Evolutionary conservation across 169 alveolate genomes (phyloP).

Genomic region (Babesia caballi): DNA sequence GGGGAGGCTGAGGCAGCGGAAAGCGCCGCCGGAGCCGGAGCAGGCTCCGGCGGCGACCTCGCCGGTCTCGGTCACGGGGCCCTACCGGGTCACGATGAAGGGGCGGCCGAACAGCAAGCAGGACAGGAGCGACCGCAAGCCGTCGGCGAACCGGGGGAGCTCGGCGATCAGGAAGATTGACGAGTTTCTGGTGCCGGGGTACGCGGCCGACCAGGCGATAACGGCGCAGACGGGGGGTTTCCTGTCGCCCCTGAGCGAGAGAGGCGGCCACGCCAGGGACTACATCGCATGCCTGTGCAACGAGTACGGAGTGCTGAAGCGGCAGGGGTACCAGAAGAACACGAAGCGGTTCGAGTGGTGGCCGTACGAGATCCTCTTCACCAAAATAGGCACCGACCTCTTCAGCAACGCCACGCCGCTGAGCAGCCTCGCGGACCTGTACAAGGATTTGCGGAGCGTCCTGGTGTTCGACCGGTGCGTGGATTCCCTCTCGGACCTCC

Average conservation of each 20-base stretch:
- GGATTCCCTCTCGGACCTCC: slow-evolving; percentile 13
- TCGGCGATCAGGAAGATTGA: neutral
- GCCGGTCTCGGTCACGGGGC: neutral
- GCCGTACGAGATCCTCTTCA: slow-evolving; percentile 26
- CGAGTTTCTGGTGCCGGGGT: neutral
- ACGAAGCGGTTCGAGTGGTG: slow-evolving; percentile 40
- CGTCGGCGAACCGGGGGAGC: neutral
- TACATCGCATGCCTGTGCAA: neutral
- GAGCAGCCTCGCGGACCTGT: slow-evolving; percentile 1
- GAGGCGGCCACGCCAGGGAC: neutral
- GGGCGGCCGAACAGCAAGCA: neutral
- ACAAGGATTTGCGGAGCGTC: slow-evolving; percentile 24
- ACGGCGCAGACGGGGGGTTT: neutral
- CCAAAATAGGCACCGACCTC: slow-evolving; percentile 30
- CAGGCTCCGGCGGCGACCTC: neutral
- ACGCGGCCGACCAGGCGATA: neutral
- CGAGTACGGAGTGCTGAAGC: slow-evolving; percentile 13
- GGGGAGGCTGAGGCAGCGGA: neutral
- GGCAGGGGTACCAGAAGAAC: slow-evolving; percentile 24
- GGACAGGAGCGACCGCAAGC: neutral
- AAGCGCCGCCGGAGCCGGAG: neutral
- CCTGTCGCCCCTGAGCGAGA: neutral
- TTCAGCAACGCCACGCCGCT: neutral
- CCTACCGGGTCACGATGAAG: neutral
- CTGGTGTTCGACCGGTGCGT: neutral